Evolutionary conservation across 2,329 filamentous ascomycete genomes (phyloP).

Genomic region (Beauveria varroae): DNA sequence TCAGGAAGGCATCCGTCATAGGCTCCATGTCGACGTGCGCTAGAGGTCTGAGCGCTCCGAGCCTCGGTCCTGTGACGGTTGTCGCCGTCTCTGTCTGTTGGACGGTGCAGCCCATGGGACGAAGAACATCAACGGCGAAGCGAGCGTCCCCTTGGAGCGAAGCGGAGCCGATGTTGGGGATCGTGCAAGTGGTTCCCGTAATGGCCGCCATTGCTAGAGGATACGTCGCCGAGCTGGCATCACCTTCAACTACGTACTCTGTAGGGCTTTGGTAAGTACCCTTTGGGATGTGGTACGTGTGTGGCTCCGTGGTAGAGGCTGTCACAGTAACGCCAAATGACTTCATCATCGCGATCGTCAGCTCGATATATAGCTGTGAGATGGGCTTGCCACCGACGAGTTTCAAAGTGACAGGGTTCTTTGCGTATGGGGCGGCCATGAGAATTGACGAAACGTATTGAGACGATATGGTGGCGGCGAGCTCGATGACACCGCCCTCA

Average conservation of each 20-base stretch:
- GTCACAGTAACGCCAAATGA: conserved; percentile 79
- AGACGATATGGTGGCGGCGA: conserved; percentile 94
- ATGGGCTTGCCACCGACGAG: conserved; percentile 96
- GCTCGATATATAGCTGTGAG: conserved; percentile 94
- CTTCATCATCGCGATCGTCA: conserved; percentile 97
- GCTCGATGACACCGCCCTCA: conserved; percentile 77
- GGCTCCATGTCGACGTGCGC: conserved; percentile 93
- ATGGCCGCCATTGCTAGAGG: conserved; percentile 91
- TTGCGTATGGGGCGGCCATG: conserved; percentile 95
- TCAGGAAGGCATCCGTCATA: conserved; percentile 98
- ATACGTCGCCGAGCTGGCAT: conserved; percentile 96
- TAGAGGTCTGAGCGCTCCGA: conserved; percentile 66
- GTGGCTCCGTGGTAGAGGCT: conserved; percentile 67
- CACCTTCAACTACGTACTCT: conserved; percentile 89
- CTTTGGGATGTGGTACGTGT: conserved; percentile 91
- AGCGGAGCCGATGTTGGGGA: conserved; percentile 89
- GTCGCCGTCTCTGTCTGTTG: conserved; percentile 79
- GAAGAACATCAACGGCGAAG: conserved; percentile 83
- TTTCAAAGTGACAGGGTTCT: conserved; percentile 81
- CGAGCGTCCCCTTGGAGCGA: conserved; percentile 92
- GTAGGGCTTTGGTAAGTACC: conserved; percentile 74
- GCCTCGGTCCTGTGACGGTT: conserved; percentile 80
- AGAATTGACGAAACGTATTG: conserved; percentile 96
- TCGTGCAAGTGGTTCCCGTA: conserved; percentile 88
- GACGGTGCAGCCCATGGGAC: conserved; percentile 89